Base-by-base conservation (phyloP, 768 basidiomycete species). In the Russula sp. region DNA sequence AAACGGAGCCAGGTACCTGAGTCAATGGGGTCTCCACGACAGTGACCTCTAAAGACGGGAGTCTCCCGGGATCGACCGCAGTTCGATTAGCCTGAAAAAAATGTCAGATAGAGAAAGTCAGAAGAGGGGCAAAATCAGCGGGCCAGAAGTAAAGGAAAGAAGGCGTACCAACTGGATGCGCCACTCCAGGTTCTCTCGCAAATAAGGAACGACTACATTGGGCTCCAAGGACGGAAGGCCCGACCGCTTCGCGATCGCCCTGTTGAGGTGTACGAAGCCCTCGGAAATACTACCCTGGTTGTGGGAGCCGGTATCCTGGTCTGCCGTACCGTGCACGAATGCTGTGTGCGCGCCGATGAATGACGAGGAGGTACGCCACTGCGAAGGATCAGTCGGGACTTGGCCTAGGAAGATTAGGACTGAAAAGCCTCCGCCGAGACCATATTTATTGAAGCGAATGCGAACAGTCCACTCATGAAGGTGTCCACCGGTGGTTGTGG, bases 371-470 rank as follows among this genome's bases (percentile, higher is more conserved):
- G 61, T 56, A 47, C 65, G 69, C 78, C 78, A 80, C 22, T 76
- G 66, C 11, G 61, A 59, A 7, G 74, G 70, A 53, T 78, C 73
- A 43, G 69, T 70, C 9, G 76, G 76, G 14, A 75, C 74, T 11
- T 60, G 63, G 3, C 78, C 80, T 6, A 83, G 69, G 76, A 81
- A 81, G 55, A 83, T 64, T 29, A 76, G 65, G 25, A 81, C 72
- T 8, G 69, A 70, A 68, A 79, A 81, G 69, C 76, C 78, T 7
- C 69, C 59, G 2, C 74, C 75, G 36, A 79, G 63, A 61, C 75
- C 78, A 66, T 73, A 75, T 60, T 78, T 76, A 68, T 57, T 52
- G 38, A 11, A n/a, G 16, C 29, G 18, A 8, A 57, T 45, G 36
- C 55, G 25, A 18, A 10, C 39, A 16, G 11, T 3, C 32, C 34